Conservation (phyloP, 208 protist genomes). For the Trypanosoma rangeli region DNA sequence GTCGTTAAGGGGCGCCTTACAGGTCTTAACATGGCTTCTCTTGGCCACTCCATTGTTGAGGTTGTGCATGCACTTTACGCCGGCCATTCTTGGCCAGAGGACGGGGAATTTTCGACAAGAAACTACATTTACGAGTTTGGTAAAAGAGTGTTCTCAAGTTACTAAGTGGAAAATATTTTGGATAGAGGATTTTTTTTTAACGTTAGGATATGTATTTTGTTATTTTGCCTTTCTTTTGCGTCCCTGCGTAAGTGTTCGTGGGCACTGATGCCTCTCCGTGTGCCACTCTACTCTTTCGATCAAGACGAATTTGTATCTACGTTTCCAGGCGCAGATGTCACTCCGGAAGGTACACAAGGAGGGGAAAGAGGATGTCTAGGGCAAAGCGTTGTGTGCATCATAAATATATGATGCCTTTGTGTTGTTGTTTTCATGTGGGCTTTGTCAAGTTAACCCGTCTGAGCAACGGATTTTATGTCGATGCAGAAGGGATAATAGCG, state of each 20-base stretch:
- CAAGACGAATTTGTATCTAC: too few species aligned
- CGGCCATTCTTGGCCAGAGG: slow-evolving; percentile 51
- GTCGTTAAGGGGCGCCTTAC: not conserved
- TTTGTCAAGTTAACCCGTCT: too few species aligned
- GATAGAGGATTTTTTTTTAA: too few species aligned
- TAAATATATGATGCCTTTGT: too few species aligned
- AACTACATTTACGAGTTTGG: slow-evolving; percentile 69
- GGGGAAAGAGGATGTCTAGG: too few species aligned
- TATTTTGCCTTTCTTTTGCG: slow-evolving; percentile 18
- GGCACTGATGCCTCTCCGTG: too few species aligned
- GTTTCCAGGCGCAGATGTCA: too few species aligned
- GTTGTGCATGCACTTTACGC: slow-evolving; percentile 46
- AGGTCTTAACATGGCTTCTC: not conserved
- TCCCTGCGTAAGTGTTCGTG: not conserved
- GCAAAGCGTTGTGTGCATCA: too few species aligned
- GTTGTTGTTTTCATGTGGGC: too few species aligned
- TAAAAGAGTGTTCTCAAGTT: slow-evolving; percentile 37
- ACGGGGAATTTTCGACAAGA: slow-evolving; percentile 61
- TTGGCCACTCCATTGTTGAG: slow-evolving; percentile 37
- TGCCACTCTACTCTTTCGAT: too few species aligned
- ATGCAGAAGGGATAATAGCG: not conserved
- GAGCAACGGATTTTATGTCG: too few species aligned
- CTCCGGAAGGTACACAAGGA: too few species aligned
- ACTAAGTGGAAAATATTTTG: slow-evolving; percentile 15
- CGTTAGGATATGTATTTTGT: not conserved